phyloP scores from a whole-genome alignment of 352 stramenopile species.

The Phytopythium vexans region DNA sequence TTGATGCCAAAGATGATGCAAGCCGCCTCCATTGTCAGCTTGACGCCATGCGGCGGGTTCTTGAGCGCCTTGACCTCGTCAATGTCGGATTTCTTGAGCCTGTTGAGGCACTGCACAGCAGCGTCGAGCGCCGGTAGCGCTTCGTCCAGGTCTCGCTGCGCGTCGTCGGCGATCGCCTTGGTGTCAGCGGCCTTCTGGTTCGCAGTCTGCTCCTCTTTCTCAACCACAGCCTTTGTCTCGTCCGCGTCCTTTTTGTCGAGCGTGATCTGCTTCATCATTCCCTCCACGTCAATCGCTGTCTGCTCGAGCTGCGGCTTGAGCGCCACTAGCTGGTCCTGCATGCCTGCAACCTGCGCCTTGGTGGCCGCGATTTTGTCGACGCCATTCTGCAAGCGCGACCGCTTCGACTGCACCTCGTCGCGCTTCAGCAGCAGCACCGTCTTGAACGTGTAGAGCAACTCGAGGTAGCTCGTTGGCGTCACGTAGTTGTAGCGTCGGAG shows the following conservation, averaged over 20 bases:
- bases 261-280: conserved; percentile 94
- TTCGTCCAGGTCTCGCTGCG: conserved; percentile 91
- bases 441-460: conserved; percentile 93
- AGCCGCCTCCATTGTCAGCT: conserved; percentile 89
- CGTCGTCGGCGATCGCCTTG: conserved; percentile 90
- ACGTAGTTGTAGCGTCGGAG: conserved; percentile 91
- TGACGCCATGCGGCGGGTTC: conserved; percentile 84
- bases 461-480: conserved; percentile 91
- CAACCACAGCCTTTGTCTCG: conserved; percentile 88
- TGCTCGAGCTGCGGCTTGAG: conserved; percentile 91
- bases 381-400: conserved; percentile 84
- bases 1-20: conserved; percentile 96
- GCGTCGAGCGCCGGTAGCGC: conserved; percentile 90
- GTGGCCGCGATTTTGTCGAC: conserved; percentile 93
- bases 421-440: conserved; percentile 86
- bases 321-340: conserved; percentile 91
- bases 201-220: conserved; percentile 90
- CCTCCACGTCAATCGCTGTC: conserved; percentile 91
- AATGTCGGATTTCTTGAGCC: conserved; percentile 93
- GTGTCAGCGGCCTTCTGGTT: conserved; percentile 92
- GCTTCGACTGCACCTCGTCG: conserved; percentile 86
- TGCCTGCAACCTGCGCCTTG: conserved; percentile 89
- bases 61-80: conserved; percentile 91
- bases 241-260: conserved; percentile 91
- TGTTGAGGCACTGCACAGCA: conserved; percentile 90